A percentile compares a stretch with the other conserved stretches of the same genome.
Evolutionary conservation across 345 rosid species (phyloP).

Genomic region (Adansonia digitata): DNA sequence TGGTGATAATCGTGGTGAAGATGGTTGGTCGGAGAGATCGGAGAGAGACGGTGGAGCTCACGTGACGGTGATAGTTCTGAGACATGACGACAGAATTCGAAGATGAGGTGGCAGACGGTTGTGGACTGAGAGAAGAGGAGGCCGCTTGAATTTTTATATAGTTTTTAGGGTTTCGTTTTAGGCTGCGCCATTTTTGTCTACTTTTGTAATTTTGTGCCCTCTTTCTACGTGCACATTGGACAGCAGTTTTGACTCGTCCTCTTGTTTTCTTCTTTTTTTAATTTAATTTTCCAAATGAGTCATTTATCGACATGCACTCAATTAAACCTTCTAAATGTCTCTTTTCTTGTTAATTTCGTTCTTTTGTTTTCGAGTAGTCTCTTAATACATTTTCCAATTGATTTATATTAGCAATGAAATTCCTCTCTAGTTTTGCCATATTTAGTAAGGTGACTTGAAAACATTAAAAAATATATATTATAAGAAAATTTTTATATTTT

Average conservation of each 20-base stretch:
- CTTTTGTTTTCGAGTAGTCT: too few relatives aligned
- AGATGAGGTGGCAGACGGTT: neutral
- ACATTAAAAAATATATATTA: too few relatives aligned
- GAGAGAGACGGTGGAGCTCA: constrained; percentile 1
- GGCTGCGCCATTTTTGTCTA: neutral
- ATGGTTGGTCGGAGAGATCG: neutral
- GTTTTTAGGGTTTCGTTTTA: constrained; percentile 17
- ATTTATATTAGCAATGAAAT: too few relatives aligned
- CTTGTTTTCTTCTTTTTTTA: neutral
- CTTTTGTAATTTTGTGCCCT: neutral
- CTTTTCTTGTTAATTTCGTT: too few relatives aligned
- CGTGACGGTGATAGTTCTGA: neutral
- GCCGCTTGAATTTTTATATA: neutral
- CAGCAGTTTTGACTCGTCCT: neutral
- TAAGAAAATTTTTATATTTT: too few relatives aligned
- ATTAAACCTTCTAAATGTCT: too few relatives aligned
- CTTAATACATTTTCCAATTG: too few relatives aligned
- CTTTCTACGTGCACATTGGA: neutral
- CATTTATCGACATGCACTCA: too few relatives aligned
- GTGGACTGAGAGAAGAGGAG: neutral
- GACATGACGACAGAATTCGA: constrained; percentile 15
- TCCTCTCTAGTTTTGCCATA: too few relatives aligned
- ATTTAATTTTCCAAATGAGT: neutral
- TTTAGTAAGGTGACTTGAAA: too few relatives aligned
- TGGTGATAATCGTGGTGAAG: constrained; percentile 12